Percentiles rank a stretch among this genome's conserved stretches.
Conservation (phyloP, 2,329 filamentous ascomycete species). For the Fusarium sp. region DNA sequence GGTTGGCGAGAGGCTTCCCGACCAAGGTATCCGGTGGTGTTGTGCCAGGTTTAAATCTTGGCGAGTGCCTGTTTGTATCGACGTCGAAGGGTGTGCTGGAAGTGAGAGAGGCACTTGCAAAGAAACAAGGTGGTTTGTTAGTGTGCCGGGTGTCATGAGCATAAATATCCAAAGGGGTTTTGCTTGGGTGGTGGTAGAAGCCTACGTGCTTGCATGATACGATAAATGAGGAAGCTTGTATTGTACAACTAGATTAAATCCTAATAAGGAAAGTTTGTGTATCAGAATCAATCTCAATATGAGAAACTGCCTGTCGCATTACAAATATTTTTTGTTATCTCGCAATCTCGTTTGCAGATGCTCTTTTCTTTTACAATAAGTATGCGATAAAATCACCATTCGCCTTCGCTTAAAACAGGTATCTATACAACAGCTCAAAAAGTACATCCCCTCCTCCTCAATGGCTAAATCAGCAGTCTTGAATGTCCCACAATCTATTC, state of each 20-base stretch:
- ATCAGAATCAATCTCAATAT: conserved; percentile 42
- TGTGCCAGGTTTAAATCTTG: conserved; percentile 80
- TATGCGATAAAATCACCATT: conserved; percentile 47
- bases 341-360: conserved; percentile 17
- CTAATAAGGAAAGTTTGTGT: conserved; percentile 36
- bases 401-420: conserved; percentile 51
- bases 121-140: conserved; percentile 82
- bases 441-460: conserved; percentile 38
- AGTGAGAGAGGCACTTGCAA: conserved; percentile 82
- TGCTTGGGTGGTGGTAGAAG: conserved; percentile 13
- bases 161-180: neutral
- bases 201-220: conserved; percentile 33
- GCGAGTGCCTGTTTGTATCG: conserved; percentile 84
- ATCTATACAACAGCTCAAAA: conserved; percentile 47
- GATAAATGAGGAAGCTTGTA: conserved; percentile 44
- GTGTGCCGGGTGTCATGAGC: conserved; percentile 75
- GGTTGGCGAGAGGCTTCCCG: conserved; percentile 76
- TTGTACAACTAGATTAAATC: conserved; percentile 47
- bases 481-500: conserved; percentile 36
- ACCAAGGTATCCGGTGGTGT: conserved; percentile 70
- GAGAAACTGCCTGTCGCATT: conserved; percentile 22
- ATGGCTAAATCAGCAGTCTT: conserved; percentile 34
- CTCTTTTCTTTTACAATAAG: conserved; percentile 35
- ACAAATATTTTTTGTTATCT: conserved; percentile 18
- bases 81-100: conserved; percentile 86